Base-by-base conservation (phyloP, 495 filamentous ascomycete species). In the Bombardia bombarda region DNA sequence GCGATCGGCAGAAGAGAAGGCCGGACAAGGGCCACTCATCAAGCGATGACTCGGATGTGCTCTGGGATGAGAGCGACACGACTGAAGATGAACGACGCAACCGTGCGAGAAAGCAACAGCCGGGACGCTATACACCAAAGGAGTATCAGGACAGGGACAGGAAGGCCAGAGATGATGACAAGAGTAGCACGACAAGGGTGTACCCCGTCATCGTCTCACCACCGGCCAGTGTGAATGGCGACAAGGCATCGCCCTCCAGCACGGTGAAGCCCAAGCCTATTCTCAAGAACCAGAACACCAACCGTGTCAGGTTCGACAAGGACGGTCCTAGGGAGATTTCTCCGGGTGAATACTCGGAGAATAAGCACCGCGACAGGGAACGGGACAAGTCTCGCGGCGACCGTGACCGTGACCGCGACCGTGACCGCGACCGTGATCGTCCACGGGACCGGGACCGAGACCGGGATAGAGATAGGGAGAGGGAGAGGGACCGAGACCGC, bases 221-320 rank as follows among this genome's bases (percentile, higher is more conserved):
- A 13, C 67, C 69, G 2, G 46, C 53, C 1, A 57, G 40, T 40
- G 47, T 47, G 25, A 47, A 46, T 38, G 59, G 57, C 16, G 57
- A 60, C n/a, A 32, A 45, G 22, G 32, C 47, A 1, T 69, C 65
- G 2, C 67, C 68, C 2, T 45, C 62, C 6, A 62, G 56, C 31
- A 68, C 65, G 0, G 56, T 63, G 1, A 56, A 49, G 39, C 70
- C 70, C 2, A 74, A 72, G 49, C 61, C 70, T 14, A 74, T 74
- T 23, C 59, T 74, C 6, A 73, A 73, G 60, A 72, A 72, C 52
- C 65, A 64, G 48, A 68, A 72, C 36, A 62, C 64, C 22, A 61
- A 74, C 38, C 66, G 66, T 33, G 70, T 74, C 10, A 62, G 61
- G 1, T 72, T 72, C 35, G 65, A 66, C 17, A 51, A 55, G 7